Percentiles rank a stretch among this genome's conserved stretches.
These are phyloP conservation scores for Suillus paluster DNA, from an alignment of 768 basidiomycete species.

Conservation along the genomic window DNA sequence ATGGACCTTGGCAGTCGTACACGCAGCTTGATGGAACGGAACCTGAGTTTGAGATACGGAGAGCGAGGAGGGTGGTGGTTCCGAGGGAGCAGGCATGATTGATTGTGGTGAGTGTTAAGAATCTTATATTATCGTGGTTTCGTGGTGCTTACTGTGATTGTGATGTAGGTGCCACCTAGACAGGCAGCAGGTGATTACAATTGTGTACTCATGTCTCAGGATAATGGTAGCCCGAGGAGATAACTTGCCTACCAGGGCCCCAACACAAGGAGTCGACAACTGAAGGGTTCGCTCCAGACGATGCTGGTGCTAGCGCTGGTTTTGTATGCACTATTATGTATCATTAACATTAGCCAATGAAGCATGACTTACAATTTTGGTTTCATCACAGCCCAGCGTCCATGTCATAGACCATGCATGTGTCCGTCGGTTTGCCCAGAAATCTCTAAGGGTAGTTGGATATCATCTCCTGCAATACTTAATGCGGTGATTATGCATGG, in stretches of 20 bases:
- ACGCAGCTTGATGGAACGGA: slow-evolving; percentile 13
- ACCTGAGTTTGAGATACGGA: slow-evolving; percentile 27
- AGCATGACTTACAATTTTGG: no score
- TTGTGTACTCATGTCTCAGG: slow-evolving; percentile 10
- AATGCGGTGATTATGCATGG: no score
- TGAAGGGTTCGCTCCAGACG: no score
- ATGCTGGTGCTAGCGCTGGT: neutral
- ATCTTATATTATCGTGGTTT: no score
- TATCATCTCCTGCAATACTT: no score
- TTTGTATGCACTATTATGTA: no score
- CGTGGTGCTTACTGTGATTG: slow-evolving; percentile 10
- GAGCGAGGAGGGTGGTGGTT: slow-evolving; percentile 23
- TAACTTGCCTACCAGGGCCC: slow-evolving; percentile 2
- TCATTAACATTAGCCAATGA: no score
- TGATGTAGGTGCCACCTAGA: slow-evolving; percentile 30
- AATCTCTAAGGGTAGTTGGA: no score
- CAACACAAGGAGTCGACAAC: slow-evolving; percentile 3
- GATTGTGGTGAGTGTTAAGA: slow-evolving; percentile 21
- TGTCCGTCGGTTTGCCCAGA: no score
- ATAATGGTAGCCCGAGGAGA: slow-evolving; percentile 11
- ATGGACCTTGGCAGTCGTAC: slow-evolving; percentile 6
- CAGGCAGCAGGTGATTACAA: slow-evolving; percentile 11
- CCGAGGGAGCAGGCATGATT: slow-evolving; percentile 24
- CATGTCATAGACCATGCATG: no score
- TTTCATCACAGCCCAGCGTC: no score